Evolutionary conservation across 2,329 filamentous ascomycete genomes (phyloP), one percentile per base, ranked within the genome.

Genomic region (Fonsecaea erecta): DNA sequence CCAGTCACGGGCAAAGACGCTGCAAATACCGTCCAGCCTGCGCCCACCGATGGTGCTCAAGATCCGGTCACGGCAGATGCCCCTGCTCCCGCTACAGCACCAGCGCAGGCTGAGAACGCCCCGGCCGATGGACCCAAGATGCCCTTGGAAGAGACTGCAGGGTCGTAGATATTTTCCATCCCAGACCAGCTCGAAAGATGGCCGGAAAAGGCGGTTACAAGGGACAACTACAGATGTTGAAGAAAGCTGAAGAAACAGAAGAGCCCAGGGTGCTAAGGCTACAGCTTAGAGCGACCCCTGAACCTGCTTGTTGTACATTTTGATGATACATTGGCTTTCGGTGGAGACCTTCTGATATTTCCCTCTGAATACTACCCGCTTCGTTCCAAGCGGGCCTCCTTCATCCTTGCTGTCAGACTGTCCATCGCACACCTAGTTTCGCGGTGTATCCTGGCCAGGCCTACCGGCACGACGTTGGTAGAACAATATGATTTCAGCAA

Each of bases 1-100:
- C 37, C 64, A 12, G 55, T 53, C 18, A 69, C 72, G 28, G 69
- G 35, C n/a, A 67, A 65, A 37, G 57, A 66, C 7, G 65, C 68
- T 32, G 58, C 32, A 43, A 60, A 63, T 16, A 51, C 55, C 30
- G 66, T 68, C 16, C 63, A 68, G 34, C 63, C 66, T 12, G 66
- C 66, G n/a, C 64, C 67, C 16, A 62, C 61, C 32, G 67, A 54
- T 16, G 62, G 62, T 26, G 64, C 67, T 51, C 60, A 68, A 52
- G 67, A 69, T 40, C 62, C 67, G 5, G 16, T 62, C 1, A 60
- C 56, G 21, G 16, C 55, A 53, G 52, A 56, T 18, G 54, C 55
- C 30, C 64, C 67, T 18, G 62, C 66, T 11, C 53, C 64, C 32
- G 64, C 65, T 30, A 37, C 64, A 26, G 52, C 67, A 24, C 52